A percentile compares a stretch with the other conserved stretches of the same genome.
phyloP scores from a whole-genome alignment of 257 asterid species.

The Buddleja alternifolia region DNA sequence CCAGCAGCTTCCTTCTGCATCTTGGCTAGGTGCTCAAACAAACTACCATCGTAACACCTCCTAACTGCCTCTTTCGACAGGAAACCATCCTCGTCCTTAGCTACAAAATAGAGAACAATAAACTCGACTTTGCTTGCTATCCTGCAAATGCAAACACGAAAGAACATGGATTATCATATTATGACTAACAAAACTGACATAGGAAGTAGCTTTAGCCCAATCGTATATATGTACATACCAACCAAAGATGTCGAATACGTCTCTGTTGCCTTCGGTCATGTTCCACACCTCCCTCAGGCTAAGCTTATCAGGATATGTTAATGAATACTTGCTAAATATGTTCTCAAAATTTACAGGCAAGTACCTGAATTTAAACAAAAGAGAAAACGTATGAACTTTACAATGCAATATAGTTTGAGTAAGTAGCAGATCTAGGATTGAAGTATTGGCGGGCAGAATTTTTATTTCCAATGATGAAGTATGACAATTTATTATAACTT shows the following conservation, averaged over 20 bases:
- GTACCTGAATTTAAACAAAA: slow-evolving; percentile 55
- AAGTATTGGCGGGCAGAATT: too few species aligned
- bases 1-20: slow-evolving; percentile 45
- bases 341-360: slow-evolving; percentile 72
- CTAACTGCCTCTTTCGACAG: slow-evolving; percentile 84
- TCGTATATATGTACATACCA: too few species aligned
- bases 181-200: too few species aligned
- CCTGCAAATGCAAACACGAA: slow-evolving; percentile 39
- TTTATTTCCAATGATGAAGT: too few species aligned
- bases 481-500: too few species aligned
- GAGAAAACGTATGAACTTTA: too few species aligned
- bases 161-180: too few species aligned
- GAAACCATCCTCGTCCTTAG: slow-evolving; percentile 75
- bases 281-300: too few species aligned
- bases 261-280: too few species aligned
- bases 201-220: neutral
- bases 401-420: too few species aligned
- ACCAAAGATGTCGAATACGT: too few species aligned
- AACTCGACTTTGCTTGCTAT: slow-evolving; percentile 65
- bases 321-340: slow-evolving; percentile 70
- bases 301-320: slow-evolving; percentile 71
- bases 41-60: slow-evolving; percentile 79
- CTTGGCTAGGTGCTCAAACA: slow-evolving; percentile 82
- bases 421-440: too few species aligned
- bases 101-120: slow-evolving; percentile 63